Evolutionary conservation across 1,139 yeast genomes (phyloP).

Genomic region (Kodamaea alishanica): DNA sequence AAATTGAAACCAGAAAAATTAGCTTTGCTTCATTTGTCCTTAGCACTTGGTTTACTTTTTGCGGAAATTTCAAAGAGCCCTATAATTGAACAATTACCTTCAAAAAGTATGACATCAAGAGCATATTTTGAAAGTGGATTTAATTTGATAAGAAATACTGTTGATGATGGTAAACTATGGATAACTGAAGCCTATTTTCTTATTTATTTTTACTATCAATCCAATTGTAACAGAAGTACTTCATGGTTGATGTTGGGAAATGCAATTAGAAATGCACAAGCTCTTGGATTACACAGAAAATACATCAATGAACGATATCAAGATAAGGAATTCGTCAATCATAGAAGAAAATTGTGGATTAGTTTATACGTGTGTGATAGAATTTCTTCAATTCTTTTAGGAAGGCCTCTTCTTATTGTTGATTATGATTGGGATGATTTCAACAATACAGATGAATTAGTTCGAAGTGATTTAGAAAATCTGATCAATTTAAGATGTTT

Average conservation of each 20-base stretch:
- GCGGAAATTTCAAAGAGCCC: constrained; percentile 18
- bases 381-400: constrained; percentile 34
- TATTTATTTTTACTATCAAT: constrained; percentile 36
- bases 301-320: constrained; percentile 20
- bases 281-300: constrained; percentile 25
- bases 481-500: constrained; percentile 13
- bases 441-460: constrained; percentile 10
- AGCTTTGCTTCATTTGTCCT: constrained; percentile 30
- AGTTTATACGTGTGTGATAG: constrained; percentile 40
- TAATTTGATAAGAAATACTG: constrained; percentile 24
- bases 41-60: constrained; percentile 41
- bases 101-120: constrained; percentile 8
- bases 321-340: constrained; percentile 10
- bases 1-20: constrained; percentile 8
- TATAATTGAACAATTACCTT: constrained; percentile 12
- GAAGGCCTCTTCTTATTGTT: constrained; percentile 38
- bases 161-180: constrained; percentile 41
- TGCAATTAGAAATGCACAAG: constrained; percentile 25
- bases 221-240: constrained; percentile 35
- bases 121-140: constrained; percentile 32
- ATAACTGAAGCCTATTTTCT: constrained; percentile 39
- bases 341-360: constrained; percentile 37
- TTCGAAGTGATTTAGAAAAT: constrained; percentile 10
- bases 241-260: constrained; percentile 35
- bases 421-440: constrained; percentile 43